Percentiles rank a stretch among this genome's conserved stretches.
These are phyloP conservation scores for Pseudomassariella vexata DNA, from an alignment of 2,329 filamentous ascomycete genomes.

Conservation along the genomic window DNA sequence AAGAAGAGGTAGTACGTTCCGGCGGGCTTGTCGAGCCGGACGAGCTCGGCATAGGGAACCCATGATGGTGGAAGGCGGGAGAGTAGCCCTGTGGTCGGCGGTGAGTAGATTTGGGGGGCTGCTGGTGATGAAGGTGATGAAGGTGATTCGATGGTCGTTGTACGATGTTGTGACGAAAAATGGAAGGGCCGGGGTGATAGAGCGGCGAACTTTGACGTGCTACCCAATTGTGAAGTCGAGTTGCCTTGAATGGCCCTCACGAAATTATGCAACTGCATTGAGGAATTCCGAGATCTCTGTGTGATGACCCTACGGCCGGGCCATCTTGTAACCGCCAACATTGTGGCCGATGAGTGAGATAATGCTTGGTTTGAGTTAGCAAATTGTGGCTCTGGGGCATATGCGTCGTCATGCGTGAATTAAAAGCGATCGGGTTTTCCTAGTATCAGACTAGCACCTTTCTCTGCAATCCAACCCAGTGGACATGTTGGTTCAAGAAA, in stretches of 20 bases:
- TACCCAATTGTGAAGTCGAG: background rate
- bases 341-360: too few species aligned
- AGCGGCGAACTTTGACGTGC: background rate
- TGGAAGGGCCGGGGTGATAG: slow-evolving; percentile 6
- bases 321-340: slow-evolving; percentile 1
- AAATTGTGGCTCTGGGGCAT: too few species aligned
- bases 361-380: too few species aligned
- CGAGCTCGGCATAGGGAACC: slow-evolving; percentile 77
- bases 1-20: slow-evolving; percentile 84
- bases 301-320: slow-evolving; percentile 1
- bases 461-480: too few species aligned
- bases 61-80: slow-evolving; percentile 62
- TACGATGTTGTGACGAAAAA: slow-evolving; percentile 4
- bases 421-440: too few species aligned
- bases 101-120: slow-evolving; percentile 44
- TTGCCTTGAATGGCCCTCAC: background rate
- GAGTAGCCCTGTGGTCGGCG: slow-evolving; percentile 66
- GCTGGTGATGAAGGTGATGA: slow-evolving; percentile 13
- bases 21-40: slow-evolving; percentile 73
- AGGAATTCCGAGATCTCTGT: background rate
- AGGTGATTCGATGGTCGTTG: slow-evolving; percentile 13
- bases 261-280: background rate
- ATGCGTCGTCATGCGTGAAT: too few species aligned
- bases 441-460: too few species aligned
- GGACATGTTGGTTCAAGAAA: too few species aligned